A percentile compares a stretch with the other conserved stretches of the same genome.
These are phyloP conservation scores for Pleomassaria siparia DNA, from an alignment of 2,329 filamentous ascomycete genomes.

Conservation along the genomic window DNA sequence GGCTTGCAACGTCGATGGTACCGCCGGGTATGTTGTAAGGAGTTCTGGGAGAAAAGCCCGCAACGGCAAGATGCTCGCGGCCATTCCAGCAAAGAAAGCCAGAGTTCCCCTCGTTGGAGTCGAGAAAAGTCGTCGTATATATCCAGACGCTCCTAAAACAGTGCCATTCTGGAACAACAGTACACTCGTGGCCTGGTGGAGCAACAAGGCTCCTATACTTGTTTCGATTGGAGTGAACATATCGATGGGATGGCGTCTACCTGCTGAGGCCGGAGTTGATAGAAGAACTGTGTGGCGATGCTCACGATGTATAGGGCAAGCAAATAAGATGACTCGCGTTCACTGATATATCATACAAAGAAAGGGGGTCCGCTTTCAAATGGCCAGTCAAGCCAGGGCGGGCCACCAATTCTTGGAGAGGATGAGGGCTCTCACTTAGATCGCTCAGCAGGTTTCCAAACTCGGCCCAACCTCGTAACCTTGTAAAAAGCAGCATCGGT, in stretches of 20 bases:
- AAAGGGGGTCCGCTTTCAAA: not conserved
- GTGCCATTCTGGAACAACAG: slow-evolving; percentile 55
- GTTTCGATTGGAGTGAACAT: slow-evolving; percentile 59
- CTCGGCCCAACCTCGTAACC: too few species aligned
- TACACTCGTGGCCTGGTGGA: slow-evolving; percentile 53
- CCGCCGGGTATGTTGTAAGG: slow-evolving; percentile 46
- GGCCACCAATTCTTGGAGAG: not conserved
- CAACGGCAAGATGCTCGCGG: slow-evolving; percentile 47
- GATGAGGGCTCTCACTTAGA: not conserved
- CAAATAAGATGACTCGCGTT: not conserved
- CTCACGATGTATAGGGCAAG: too few species aligned
- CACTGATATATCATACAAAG: not conserved
- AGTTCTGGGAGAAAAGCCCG: slow-evolving; percentile 48
- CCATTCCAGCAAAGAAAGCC: slow-evolving; percentile 50
- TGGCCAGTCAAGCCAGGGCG: not conserved
- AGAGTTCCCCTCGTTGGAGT: slow-evolving; percentile 46
- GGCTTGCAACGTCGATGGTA: slow-evolving; percentile 37
- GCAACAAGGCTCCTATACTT: slow-evolving; percentile 52
- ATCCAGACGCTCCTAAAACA: slow-evolving; percentile 53
- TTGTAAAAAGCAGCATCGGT: not conserved
- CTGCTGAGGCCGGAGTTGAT: not conserved
- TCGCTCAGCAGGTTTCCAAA: not conserved
- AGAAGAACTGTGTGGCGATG: not conserved
- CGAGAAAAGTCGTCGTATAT: slow-evolving; percentile 47
- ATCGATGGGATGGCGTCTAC: not conserved